Base-by-base conservation (phyloP, 139 green algal species). In the Penium margaritaceum region DNA sequence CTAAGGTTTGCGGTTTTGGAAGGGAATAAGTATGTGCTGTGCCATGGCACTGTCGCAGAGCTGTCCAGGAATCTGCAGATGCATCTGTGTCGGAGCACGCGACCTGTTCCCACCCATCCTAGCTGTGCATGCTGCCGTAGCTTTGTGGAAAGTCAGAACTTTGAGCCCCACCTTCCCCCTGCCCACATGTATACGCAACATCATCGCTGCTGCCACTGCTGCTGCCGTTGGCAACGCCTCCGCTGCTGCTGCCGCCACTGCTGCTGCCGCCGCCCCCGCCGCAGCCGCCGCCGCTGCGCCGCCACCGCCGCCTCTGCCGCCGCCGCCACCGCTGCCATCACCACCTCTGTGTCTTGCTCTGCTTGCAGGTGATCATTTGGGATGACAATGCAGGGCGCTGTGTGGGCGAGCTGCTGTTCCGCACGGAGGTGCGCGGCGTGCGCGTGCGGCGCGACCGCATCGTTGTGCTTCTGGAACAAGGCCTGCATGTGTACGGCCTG, bases 311-410 rank as follows among this genome's bases (percentile, higher is more conserved):
- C 47, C 47, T 21, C 47, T n/a, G 21, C 47, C 29, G 7, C 47
- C 47, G 5, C 47, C 47, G 21, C 6, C 14, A 12, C 17, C 44
- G 7, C 41, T 12, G 9, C 12, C 12, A 7, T 12, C 41, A 21
- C 41, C 41, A 7, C 5, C 44, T 21, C 44, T 9, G 4, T 6
- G 4, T 6, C 44, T 21, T 9, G 19, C 3, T 21, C 44, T 86
- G 90, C 1, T 95, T 85, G 65, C 95, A 95, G 89, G 89, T 96
- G 9, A 96, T 97, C 85, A 93, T 97, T 3, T 97, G 90, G 88
- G 92, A 97, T 75, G 92, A 96, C 76, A 87, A 95, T 63, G 88
- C 94, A 71, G 84, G 80, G 3, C 84, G 90, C 3, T 90, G 86
- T 63, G 94, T 96, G 34, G 92, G 91, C 4, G 92, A 97, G 81